phyloP scores from a whole-genome alignment of 1,284 basidiomycete species.

The Earliella scabrosa region DNA sequence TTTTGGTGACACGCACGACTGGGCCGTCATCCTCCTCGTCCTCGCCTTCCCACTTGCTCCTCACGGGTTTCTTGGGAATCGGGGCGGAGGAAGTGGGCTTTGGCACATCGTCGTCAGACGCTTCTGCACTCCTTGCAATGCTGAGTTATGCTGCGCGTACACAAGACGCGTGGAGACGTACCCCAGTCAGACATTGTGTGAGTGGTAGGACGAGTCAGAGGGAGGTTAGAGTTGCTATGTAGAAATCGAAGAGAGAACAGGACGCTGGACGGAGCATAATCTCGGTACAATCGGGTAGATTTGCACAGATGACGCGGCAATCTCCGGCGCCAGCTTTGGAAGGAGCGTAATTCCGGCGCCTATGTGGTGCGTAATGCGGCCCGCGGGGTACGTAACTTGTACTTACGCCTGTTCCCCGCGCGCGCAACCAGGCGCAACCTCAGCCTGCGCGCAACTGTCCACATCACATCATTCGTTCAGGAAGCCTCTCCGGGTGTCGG shows the following conservation, averaged over 20 bases:
- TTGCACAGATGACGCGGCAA: not conserved
- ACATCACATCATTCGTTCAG: too few species aligned
- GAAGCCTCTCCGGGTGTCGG: too few species aligned
- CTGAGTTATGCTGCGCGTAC: slow-evolving; percentile 21
- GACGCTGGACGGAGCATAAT: too few species aligned
- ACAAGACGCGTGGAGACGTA: slow-evolving; percentile 1
- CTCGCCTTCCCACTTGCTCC: slow-evolving; percentile 84
- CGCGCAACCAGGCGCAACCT: too few species aligned
- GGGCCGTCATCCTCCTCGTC: slow-evolving; percentile 78
- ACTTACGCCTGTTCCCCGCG: too few species aligned
- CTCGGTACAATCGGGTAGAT: not conserved
- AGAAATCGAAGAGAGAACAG: too few species aligned
- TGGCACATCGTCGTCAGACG: slow-evolving; percentile 53
- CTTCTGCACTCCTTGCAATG: slow-evolving; percentile 42
- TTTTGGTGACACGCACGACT: slow-evolving; percentile 47
- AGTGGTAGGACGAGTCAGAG: not conserved
- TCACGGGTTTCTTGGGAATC: slow-evolving; percentile 45
- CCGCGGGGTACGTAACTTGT: too few species aligned
- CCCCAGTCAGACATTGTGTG: slow-evolving; percentile 26
- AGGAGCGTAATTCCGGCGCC: not conserved
- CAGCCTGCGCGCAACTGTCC: too few species aligned
- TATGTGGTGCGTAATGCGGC: too few species aligned
- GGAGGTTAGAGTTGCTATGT: too few species aligned
- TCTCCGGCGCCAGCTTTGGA: not conserved
- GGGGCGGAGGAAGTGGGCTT: slow-evolving; percentile 46